Evolutionary conservation across 306 rosid genomes (phyloP).

Genomic region (Dalbergia cultrata): DNA sequence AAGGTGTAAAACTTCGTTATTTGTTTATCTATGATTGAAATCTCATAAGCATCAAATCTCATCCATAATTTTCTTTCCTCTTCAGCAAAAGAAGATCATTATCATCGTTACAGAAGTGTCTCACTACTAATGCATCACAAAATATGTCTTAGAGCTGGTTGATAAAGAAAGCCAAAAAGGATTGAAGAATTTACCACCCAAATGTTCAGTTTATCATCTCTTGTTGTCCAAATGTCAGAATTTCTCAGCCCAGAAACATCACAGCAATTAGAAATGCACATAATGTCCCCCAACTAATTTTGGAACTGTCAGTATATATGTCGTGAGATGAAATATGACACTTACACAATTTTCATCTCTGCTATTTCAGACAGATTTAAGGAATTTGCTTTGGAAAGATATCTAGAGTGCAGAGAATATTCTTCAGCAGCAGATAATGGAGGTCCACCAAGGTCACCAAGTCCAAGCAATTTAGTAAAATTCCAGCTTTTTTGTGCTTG

Average conservation of each 20-base stretch:
- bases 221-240: conserved; percentile 34
- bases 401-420: conserved; percentile 96
- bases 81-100: conserved; percentile 23
- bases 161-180: conserved; percentile 11
- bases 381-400: conserved; percentile 95
- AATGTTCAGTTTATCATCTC: conserved; percentile 19
- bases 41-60: conserved; percentile 6
- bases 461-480: conserved; percentile 82
- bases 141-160: conserved; percentile 16
- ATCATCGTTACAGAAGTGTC: background rate
- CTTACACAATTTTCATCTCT: conserved; percentile 97
- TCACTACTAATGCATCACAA: background rate
- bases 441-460: conserved; percentile 89
- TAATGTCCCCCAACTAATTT: background rate
- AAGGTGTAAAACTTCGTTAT: conserved; percentile 30
- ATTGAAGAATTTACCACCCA: conserved; percentile 32
- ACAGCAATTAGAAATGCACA: conserved; percentile 33
- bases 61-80: conserved; percentile 17
- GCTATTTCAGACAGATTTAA: conserved; percentile 92
- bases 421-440: conserved; percentile 91
- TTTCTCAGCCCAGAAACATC: conserved; percentile 14
- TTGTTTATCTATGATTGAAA: conserved; percentile 24
- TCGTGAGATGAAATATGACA: conserved; percentile 32
- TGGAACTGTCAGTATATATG: conserved; percentile 18
- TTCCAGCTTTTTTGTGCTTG: conserved; percentile 90